Conservation (phyloP, 1,284 basidiomycete species). For the Laetiporus sulphureus region DNA sequence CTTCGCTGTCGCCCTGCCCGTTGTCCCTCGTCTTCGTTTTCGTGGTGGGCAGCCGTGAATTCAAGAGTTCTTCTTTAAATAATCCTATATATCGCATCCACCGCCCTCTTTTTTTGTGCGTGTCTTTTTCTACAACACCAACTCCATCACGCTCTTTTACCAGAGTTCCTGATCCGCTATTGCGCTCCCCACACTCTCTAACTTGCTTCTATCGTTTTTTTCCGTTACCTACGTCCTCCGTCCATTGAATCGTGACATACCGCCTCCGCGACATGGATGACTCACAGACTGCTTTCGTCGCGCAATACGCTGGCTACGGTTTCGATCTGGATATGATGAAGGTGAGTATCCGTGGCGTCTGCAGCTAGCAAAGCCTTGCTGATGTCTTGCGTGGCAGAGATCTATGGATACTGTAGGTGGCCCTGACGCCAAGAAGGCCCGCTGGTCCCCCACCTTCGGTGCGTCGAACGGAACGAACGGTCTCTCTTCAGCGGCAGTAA, state of each 20-base stretch:
- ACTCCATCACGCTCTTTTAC: conserved; percentile 33
- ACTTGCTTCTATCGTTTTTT: conserved; percentile 28
- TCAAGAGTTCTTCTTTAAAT: conserved; percentile 38
- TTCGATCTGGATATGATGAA: conserved; percentile 88
- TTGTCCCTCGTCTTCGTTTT: conserved; percentile 21
- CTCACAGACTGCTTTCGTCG: conserved; percentile 59
- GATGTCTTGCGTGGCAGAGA: conserved; percentile 37
- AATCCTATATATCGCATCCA: conserved; percentile 28
- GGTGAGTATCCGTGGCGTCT: conserved; percentile 32
- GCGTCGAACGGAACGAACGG: conserved; percentile 31
- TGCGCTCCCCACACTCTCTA: conserved; percentile 33
- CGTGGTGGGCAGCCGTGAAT: conserved; percentile 28
- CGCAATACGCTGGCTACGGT: conserved; percentile 57
- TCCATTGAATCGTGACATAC: conserved; percentile 21
- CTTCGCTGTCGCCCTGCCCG: conserved; percentile 16
- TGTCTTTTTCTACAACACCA: conserved; percentile 37
- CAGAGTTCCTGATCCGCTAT: conserved; percentile 21
- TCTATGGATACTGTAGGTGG: conserved; percentile 76
- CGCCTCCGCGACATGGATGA: conserved; percentile 53
- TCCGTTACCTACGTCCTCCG: conserved; percentile 31
- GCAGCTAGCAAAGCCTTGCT: conserved; percentile 4
- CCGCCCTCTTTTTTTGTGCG: conserved; percentile 41
- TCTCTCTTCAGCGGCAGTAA: conserved; percentile 31
- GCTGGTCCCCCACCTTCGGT: conserved; percentile 69
- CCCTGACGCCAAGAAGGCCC: conserved; percentile 80